phyloP scores from a whole-genome alignment of 2,329 filamentous ascomycete genomes.

The Colletotrichum eleusines region DNA sequence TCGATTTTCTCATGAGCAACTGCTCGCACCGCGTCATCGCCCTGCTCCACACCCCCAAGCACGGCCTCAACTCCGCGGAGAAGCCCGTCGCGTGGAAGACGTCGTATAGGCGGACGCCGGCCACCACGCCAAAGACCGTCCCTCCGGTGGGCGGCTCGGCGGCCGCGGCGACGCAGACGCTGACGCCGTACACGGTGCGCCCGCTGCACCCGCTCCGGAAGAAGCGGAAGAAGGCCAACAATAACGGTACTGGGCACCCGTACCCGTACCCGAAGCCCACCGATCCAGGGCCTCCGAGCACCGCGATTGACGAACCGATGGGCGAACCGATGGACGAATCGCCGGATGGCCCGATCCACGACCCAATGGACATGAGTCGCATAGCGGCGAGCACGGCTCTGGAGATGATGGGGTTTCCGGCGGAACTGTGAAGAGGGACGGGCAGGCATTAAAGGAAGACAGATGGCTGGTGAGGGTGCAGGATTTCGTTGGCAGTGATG shows the following conservation, averaged over 20 bases:
- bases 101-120: neutral
- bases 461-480: neutral
- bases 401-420: neutral
- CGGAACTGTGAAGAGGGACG: too few species aligned
- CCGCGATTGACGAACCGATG: too few species aligned
- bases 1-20: neutral
- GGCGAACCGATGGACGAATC: neutral
- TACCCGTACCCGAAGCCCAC: too few species aligned
- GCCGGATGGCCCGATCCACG: neutral
- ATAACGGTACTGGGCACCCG: too few species aligned
- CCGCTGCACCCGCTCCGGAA: neutral
- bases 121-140: neutral
- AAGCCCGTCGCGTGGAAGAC: neutral
- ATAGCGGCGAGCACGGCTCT: neutral
- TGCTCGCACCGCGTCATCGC: slow-evolving; percentile 3
- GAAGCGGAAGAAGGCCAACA: neutral
- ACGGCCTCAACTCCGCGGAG: too few species aligned
- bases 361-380: neutral
- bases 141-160: neutral
- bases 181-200: neutral
- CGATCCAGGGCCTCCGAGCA: fast-evolving
- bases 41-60: neutral
- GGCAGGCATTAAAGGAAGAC: neutral
- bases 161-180: neutral
- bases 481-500: too few species aligned